A percentile compares a stretch with the other conserved stretches of the same genome.
Evolutionary conservation across 2,329 filamentous ascomycete species (phyloP).

Genomic region (Aspergillus sp.): DNA sequence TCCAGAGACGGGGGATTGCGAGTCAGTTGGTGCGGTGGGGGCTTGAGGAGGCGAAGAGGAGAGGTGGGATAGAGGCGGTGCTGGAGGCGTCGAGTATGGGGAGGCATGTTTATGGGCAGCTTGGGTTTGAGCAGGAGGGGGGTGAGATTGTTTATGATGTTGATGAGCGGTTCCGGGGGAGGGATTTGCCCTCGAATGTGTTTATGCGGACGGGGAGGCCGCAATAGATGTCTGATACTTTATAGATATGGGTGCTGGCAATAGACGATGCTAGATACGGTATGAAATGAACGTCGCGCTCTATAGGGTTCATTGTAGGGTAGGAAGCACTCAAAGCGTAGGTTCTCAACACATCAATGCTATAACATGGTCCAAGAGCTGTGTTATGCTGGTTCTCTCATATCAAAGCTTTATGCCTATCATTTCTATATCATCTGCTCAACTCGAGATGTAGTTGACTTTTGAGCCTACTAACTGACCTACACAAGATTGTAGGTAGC

Average conservation of each 20-base stretch:
- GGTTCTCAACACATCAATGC: too few species aligned
- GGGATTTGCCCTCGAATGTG: constrained; percentile 42
- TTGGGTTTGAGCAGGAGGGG: constrained; percentile 47
- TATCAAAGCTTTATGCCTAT: too few species aligned
- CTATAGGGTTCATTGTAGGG: too few species aligned
- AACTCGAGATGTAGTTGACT: too few species aligned
- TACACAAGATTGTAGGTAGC: too few species aligned
- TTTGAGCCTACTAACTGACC: too few species aligned
- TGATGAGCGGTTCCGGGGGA: constrained; percentile 44
- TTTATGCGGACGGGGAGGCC: constrained; percentile 46
- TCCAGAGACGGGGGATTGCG: constrained; percentile 52
- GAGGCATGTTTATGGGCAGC: constrained; percentile 45
- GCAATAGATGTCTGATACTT: neutral
- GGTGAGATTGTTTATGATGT: constrained; percentile 46
- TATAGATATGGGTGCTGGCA: neutral
- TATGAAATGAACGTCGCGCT: too few species aligned
- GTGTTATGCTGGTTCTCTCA: too few species aligned
- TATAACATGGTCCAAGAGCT: too few species aligned
- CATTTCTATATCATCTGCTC: too few species aligned
- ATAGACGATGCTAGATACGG: neutral
- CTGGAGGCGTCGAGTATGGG: constrained; percentile 54
- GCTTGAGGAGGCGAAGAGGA: constrained; percentile 20
- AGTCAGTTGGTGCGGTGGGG: constrained; percentile 50
- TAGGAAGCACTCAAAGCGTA: too few species aligned
- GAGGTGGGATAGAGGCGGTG: constrained; percentile 47